A percentile compares a stretch with the other conserved stretches of the same genome.
These are phyloP conservation scores for Asterionellopsis glacialis DNA, from an alignment of 108 stramenopile species.

Conservation along the genomic window DNA sequence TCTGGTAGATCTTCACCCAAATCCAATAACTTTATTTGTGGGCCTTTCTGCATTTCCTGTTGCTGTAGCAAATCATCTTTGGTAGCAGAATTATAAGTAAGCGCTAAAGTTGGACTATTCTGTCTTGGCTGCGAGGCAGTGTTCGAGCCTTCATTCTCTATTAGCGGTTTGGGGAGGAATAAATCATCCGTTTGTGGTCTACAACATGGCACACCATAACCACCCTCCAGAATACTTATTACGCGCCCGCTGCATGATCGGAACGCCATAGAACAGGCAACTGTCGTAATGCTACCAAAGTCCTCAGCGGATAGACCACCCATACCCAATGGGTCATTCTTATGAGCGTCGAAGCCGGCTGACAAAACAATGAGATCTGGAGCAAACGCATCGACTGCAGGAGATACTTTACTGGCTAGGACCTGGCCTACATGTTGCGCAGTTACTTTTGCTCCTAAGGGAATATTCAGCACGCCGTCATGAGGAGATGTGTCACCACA, in stretches of 20 bases:
- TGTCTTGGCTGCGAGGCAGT: background rate
- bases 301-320: conserved; percentile 80
- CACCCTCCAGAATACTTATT: conserved; percentile 93
- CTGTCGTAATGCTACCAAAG: conserved; percentile 79
- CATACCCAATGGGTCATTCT: conserved; percentile 86
- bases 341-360: conserved; percentile 94
- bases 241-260: conserved; percentile 91
- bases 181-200: conserved; percentile 34
- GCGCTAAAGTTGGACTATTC: background rate
- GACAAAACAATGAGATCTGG: conserved; percentile 95
- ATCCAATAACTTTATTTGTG: conserved; percentile 39
- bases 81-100: background rate
- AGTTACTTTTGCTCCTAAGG: conserved; percentile 70
- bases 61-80: background rate
- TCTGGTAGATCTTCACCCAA: conserved; percentile 71
- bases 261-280: conserved; percentile 77
- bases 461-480: conserved; percentile 83
- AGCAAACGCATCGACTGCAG: conserved; percentile 83
- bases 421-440: conserved; percentile 70
- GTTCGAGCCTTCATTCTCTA: too few species aligned
- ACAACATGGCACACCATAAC: conserved; percentile 94
- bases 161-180: conserved; percentile 33
- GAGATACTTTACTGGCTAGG: conserved; percentile 63
- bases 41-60: background rate
- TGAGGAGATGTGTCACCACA: conserved; percentile 85